Evolutionary conservation across 2,329 filamentous ascomycete genomes (phyloP).

Genomic region (Malbranchea zuffiana): DNA sequence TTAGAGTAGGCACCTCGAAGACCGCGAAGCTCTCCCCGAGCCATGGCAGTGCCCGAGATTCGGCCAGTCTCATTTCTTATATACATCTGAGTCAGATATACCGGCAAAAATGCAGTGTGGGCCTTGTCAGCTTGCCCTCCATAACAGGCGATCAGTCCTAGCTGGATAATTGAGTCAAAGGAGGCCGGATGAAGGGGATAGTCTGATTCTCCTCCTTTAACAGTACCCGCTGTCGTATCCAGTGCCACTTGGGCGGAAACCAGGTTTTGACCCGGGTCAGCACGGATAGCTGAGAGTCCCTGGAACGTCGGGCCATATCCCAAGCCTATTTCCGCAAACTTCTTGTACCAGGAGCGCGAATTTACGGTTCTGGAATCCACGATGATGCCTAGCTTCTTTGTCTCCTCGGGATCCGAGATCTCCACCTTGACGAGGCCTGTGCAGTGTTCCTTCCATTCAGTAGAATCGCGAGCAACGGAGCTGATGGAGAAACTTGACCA

Average conservation of each 20-base stretch:
- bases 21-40: slow-evolving; percentile 7
- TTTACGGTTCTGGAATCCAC: slow-evolving; percentile 5
- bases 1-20: slow-evolving; percentile 4
- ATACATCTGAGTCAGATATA: slow-evolving; percentile 10
- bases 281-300: not conserved
- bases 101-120: slow-evolving; percentile 4
- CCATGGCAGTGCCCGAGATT: slow-evolving; percentile 1
- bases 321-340: slow-evolving; percentile 15
- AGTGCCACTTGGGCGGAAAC: slow-evolving; percentile 11
- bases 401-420: not conserved
- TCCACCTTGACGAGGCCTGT: slow-evolving; percentile 23
- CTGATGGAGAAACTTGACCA: slow-evolving; percentile 25
- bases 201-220: slow-evolving; percentile 9
- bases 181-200: slow-evolving; percentile 17
- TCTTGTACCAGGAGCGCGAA: slow-evolving; percentile 10
- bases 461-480: slow-evolving; percentile 22
- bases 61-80: not conserved
- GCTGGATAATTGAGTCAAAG: slow-evolving; percentile 18
- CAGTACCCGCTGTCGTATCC: slow-evolving; percentile 8
- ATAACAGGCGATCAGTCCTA: slow-evolving; percentile 15
- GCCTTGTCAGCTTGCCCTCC: slow-evolving; percentile 8
- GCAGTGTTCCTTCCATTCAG: slow-evolving; percentile 29
- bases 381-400: slow-evolving; percentile 6
- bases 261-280: slow-evolving; percentile 2
- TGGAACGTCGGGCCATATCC: slow-evolving; percentile 17